phyloP scores from a whole-genome alignment of 2,329 filamentous ascomycete genomes.

The Pleoardoris graminearum region DNA sequence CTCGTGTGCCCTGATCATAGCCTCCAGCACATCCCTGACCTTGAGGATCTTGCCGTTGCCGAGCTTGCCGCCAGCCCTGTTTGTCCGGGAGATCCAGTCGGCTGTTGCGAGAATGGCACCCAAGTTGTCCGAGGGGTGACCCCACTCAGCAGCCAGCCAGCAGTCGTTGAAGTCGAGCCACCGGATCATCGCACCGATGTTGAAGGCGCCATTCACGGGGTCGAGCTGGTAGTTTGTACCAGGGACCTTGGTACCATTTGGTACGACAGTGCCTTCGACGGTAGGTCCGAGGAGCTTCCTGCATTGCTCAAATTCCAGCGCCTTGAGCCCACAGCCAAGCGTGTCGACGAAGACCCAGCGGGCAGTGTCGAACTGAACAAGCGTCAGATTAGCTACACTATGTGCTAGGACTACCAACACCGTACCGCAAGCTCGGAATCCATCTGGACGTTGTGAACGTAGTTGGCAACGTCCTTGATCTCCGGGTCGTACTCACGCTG shows the following conservation, averaged over 20 bases:
- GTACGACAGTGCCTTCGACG: constrained; percentile 86
- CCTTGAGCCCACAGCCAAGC: constrained; percentile 93
- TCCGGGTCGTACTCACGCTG: constrained; percentile 77
- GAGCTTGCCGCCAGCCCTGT: constrained; percentile 77
- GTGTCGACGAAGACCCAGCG: constrained; percentile 97
- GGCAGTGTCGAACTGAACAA: constrained; percentile 81
- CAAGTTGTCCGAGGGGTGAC: constrained; percentile 96
- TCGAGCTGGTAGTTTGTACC: constrained; percentile 94
- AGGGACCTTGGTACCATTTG: constrained; percentile 87
- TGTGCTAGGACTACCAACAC: constrained; percentile 19
- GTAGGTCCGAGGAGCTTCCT: constrained; percentile 90
- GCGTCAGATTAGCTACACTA: constrained; percentile 19
- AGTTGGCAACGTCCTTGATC: constrained; percentile 92
- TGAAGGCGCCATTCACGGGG: constrained; percentile 94
- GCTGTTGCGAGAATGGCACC: constrained; percentile 95
- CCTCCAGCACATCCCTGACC: constrained; percentile 88
- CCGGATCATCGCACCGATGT: constrained; percentile 97
- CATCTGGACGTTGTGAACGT: constrained; percentile 90
- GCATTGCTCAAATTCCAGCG: constrained; percentile 93
- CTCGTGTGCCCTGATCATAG: constrained; percentile 99
- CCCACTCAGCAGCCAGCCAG: constrained; percentile 99
- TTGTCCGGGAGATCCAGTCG: constrained; percentile 96
- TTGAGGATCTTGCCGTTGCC: constrained; percentile 79
- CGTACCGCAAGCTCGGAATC: constrained; percentile 90
- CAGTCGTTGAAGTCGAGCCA: constrained; percentile 99